phyloP scores from a whole-genome alignment of 2,329 filamentous ascomycete species.

The Lecanosticta acicola region DNA sequence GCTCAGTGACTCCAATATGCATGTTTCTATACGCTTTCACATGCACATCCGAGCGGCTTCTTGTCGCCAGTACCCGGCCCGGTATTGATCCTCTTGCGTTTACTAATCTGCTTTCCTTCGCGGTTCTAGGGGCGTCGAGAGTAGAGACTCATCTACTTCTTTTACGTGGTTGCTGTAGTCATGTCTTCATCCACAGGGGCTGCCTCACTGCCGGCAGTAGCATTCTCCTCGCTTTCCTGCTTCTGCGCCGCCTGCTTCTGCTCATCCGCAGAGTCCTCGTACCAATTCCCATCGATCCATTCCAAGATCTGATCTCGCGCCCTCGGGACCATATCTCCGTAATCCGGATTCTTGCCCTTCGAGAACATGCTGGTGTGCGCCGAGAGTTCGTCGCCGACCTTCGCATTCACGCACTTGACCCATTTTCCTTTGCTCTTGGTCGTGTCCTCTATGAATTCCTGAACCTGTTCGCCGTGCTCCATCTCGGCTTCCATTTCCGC shows the following conservation, averaged over 20 bases:
- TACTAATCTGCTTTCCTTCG: background rate
- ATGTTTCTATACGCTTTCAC: no score
- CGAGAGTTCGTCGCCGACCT: conserved; percentile 67
- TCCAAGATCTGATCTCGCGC: conserved; percentile 59
- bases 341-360: conserved; percentile 65
- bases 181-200: no score
- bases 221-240: background rate
- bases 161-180: no score
- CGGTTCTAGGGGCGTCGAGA: background rate
- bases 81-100: background rate
- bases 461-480: conserved; percentile 30
- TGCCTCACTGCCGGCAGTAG: conserved; percentile 2
- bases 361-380: conserved; percentile 83
- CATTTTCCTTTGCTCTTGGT: conserved; percentile 49
- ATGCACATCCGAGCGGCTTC: background rate
- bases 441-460: conserved; percentile 29
- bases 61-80: background rate
- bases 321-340: conserved; percentile 59
- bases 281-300: conserved; percentile 47
- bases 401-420: conserved; percentile 71
- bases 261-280: conserved; percentile 18
- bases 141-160: no score
- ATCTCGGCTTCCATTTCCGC: conserved; percentile 29
- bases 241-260: background rate
- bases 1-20: no score